Base-by-base conservation (phyloP, 257 asterid species). In the Nicotiana paniculata region DNA sequence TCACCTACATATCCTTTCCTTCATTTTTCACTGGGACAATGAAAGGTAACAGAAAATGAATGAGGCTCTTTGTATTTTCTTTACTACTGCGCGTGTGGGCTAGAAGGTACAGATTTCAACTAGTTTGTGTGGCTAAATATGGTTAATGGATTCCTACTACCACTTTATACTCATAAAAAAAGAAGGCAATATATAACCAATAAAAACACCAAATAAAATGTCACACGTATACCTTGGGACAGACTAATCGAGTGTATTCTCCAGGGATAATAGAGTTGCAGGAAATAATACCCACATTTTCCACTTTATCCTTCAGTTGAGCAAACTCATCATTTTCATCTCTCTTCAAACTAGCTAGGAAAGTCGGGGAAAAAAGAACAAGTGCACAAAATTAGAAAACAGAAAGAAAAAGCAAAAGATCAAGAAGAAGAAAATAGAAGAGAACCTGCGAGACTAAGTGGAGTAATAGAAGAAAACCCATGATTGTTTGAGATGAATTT, bases 261-360 rank as follows among this genome's bases (percentile, higher is more conserved):
- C 93, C 94, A 81, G 91, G 94, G 74, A 86, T 81, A 83, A 91
- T 90, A 83, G 89, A 86, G 88, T 87, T 89, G 61, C 77, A 53
- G 32, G 82, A 79, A 77, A 92, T 74, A 63, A 92, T 74, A 63
- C 89, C 92, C 53, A 86, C 77, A 84, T 82, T 84, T 61, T 84
- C 90, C 30, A 92, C 72, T 85, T 88, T 88, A 43, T 18, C 81
- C 86, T 81, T 86, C 85, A 89, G 39, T 65, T 88, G 67, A 55
- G 54, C 87, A 66, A 32, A 83, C 59, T 82, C 87, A 81, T 86
- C 66, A 82, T 61, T 85, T 55, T 69, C 86, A 77, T 58, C 85
- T 55, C 33, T 74, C 77, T 51, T 83, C 58, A 59, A 15, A n/a
- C 65, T 74, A 68, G 77, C 89, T 82, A 43, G 84, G 77, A 81